Evolutionary conservation across 257 asterid genomes (phyloP).

Genomic region (Nicotiana tabacum): DNA sequence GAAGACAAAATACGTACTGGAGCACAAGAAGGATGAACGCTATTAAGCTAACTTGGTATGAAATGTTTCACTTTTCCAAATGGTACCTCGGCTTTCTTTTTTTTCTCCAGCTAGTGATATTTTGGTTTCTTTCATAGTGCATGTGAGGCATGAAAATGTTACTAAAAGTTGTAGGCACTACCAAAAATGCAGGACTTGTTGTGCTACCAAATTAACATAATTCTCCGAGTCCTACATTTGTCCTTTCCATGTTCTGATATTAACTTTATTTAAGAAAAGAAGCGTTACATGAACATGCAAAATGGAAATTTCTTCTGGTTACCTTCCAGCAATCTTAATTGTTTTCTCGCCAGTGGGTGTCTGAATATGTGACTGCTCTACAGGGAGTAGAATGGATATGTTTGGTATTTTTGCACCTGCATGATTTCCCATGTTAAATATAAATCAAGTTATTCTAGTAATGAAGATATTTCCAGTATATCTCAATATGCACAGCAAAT

Average conservation of each 20-base stretch:
- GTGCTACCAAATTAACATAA: neutral
- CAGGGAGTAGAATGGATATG: conserved; percentile 58
- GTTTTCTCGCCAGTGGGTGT: conserved; percentile 60
- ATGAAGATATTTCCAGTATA: neutral
- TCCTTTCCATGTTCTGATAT: neutral
- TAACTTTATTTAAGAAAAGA: neutral
- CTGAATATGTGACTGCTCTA: conserved; percentile 56
- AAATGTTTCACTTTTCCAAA: neutral
- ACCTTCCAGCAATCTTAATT: conserved; percentile 77
- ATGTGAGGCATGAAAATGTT: neutral
- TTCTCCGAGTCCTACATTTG: neutral
- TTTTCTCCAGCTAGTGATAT: neutral
- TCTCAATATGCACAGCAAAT: too few species aligned
- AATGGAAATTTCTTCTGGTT: neutral
- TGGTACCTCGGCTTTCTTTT: neutral
- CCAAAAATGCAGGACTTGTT: neutral
- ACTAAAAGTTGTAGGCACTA: neutral
- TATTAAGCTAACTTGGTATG: neutral
- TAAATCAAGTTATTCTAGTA: neutral
- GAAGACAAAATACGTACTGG: neutral
- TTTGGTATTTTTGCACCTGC: conserved; percentile 88
- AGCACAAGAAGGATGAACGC: neutral
- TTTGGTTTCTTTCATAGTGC: neutral
- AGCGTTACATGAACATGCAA: neutral
- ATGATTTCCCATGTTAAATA: conserved; percentile 11